phyloP scores from a whole-genome alignment of 2,329 filamentous ascomycete genomes.

The Hymenoscyphus linearis region DNA sequence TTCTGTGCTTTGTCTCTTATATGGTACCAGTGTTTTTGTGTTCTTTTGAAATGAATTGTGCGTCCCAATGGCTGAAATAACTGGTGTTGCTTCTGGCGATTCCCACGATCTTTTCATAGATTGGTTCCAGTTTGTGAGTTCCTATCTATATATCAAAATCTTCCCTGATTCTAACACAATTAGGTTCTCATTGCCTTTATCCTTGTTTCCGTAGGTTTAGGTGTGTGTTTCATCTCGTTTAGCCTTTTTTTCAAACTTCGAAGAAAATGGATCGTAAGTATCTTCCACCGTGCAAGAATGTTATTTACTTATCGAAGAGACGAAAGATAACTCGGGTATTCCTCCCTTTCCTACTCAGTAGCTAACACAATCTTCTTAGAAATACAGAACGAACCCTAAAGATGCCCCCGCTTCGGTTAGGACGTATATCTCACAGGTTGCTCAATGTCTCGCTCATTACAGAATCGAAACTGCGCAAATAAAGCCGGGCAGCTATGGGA shows the following conservation, averaged over 20 bases:
- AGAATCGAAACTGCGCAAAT: slow-evolving; percentile 13
- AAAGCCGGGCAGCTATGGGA: slow-evolving; percentile 30
- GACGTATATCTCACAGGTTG: slow-evolving; percentile 14
- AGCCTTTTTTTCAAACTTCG: slow-evolving; percentile 9
- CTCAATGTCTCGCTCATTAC: slow-evolving; percentile 14
- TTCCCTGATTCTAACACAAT: not conserved
- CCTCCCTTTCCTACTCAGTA: not conserved
- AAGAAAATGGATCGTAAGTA: slow-evolving; percentile 9
- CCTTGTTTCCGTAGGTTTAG: slow-evolving; percentile 19
- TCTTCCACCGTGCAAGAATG: not conserved
- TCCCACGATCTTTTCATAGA: slow-evolving; percentile 20
- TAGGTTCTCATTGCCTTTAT: slow-evolving; percentile 27
- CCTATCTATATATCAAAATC: not conserved
- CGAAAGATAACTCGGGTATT: not conserved
- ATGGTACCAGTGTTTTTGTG: slow-evolving; percentile 9
- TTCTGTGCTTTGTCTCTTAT: slow-evolving; percentile 10
- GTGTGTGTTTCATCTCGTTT: slow-evolving; percentile 17
- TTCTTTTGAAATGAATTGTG: slow-evolving; percentile 6
- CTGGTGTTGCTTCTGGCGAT: slow-evolving; percentile 23
- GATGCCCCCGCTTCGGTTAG: slow-evolving; percentile 12
- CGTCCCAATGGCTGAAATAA: slow-evolving; percentile 22
- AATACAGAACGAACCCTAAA: slow-evolving; percentile 9
- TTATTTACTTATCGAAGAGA: not conserved
- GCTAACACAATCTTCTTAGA: slow-evolving; percentile 7
- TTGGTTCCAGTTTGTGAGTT: slow-evolving; percentile 27